Percentiles rank a stretch among this genome's conserved stretches.
These are phyloP conservation scores for Scenedesmus sp. DNA, from an alignment of 163 green algal species.

Conservation along the genomic window DNA sequence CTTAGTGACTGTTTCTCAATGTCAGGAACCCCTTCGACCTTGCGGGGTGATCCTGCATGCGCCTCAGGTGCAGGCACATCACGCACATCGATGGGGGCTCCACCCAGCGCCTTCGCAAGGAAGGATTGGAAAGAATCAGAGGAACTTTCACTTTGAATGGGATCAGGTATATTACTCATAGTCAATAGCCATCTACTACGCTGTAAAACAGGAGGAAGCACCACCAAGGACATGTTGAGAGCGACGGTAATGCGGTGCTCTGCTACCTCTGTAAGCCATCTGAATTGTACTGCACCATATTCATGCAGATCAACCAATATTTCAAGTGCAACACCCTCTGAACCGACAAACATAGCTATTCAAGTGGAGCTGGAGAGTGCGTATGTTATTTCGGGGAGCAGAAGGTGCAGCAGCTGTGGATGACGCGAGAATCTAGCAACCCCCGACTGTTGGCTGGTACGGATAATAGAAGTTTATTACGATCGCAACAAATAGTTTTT, in stretches of 20 bases:
- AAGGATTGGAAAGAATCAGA: constrained; percentile 1
- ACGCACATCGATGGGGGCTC: background rate
- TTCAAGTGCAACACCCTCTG: background rate
- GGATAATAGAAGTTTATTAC: background rate
- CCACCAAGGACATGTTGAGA: constrained; percentile 3
- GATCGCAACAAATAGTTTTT: background rate
- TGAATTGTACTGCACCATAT: background rate
- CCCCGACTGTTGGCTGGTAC: background rate
- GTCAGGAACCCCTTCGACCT: background rate
- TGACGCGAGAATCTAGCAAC: background rate
- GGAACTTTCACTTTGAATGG: background rate
- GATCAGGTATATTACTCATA: background rate
- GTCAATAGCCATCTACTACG: background rate
- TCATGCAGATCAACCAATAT: background rate
- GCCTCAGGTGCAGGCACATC: background rate
- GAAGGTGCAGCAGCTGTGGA: constrained; percentile 1
- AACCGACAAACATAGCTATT: background rate
- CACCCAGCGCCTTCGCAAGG: background rate
- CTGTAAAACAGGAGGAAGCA: background rate
- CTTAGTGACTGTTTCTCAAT: background rate
- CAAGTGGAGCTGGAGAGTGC: background rate
- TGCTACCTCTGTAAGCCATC: background rate
- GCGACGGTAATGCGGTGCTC: constrained; percentile 1
- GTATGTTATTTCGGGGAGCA: background rate
- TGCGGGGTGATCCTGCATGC: background rate